A percentile compares a stretch with the other conserved stretches of the same genome.
These are phyloP conservation scores for Colletotrichum sp. DNA, from an alignment of 2,329 filamentous ascomycete genomes.

Conservation along the genomic window DNA sequence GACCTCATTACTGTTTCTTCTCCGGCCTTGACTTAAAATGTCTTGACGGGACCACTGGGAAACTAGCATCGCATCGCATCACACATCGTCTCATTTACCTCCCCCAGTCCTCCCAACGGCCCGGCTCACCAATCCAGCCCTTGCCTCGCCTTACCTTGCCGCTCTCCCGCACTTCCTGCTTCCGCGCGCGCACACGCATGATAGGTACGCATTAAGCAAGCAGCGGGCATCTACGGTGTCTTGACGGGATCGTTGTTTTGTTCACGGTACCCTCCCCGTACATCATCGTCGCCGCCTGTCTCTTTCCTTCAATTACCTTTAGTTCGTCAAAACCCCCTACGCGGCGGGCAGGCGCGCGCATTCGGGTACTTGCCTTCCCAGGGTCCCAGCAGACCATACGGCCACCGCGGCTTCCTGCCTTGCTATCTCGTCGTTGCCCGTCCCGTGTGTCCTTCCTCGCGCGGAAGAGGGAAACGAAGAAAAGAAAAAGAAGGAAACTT, in stretches of 20 bases:
- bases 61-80: neutral
- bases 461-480: neutral
- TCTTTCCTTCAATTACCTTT: neutral
- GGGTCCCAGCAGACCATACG: conserved; percentile 5
- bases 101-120: conserved; percentile 6
- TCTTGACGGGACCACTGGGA: neutral
- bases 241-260: neutral
- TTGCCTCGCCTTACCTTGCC: conserved; percentile 2
- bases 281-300: neutral
- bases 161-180: neutral
- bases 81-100: neutral
- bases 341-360: neutral
- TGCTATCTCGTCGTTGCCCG: neutral
- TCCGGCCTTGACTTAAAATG: conserved; percentile 19
- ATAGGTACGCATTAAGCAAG: neutral
- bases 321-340: conserved; percentile 3
- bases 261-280: neutral
- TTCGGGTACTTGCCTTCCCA: conserved; percentile 3
- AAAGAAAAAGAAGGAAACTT: neutral
- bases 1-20: conserved; percentile 6
- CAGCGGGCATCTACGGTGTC: neutral
- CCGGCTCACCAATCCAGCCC: conserved; percentile 8
- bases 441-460: conserved; percentile 2
- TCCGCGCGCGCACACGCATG: neutral
- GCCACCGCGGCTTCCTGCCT: neutral